Conservation (phyloP, 192 early-diverging fungal species). For the Umbelopsis ramanniana region DNA sequence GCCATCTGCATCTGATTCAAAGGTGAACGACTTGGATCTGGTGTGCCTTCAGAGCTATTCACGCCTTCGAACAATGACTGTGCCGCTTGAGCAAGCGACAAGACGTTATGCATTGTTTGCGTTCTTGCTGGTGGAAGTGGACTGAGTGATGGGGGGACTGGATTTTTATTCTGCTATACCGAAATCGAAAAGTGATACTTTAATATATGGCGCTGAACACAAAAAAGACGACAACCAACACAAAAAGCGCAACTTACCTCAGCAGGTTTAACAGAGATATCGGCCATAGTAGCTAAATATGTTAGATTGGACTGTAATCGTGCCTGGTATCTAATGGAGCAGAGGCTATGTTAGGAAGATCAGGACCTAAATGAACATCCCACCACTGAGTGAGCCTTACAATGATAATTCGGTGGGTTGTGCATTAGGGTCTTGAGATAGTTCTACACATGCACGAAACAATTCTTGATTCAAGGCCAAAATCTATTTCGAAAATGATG, state of each 20-base stretch:
- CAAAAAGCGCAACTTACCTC: constrained; percentile 32
- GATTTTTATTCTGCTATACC: constrained; percentile 28
- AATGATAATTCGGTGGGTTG: constrained; percentile 30
- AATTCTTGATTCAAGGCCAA: constrained; percentile 42
- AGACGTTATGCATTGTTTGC: constrained; percentile 26
- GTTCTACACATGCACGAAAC: constrained; percentile 37
- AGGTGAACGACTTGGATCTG: constrained; percentile 12
- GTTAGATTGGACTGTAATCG: constrained; percentile 43
- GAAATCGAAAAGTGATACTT: background rate
- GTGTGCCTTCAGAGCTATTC: background rate
- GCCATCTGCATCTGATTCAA: constrained; percentile 15
- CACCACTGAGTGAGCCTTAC: constrained; percentile 5
- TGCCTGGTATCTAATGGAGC: constrained; percentile 31
- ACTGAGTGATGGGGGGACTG: constrained; percentile 35
- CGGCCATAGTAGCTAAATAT: constrained; percentile 43
- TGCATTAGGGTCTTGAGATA: constrained; percentile 11
- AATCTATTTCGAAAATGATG: constrained; percentile 13
- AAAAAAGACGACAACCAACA: background rate
- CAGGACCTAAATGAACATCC: too few species aligned
- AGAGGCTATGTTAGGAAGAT: background rate
- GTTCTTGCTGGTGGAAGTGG: constrained; percentile 35
- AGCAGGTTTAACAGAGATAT: constrained; percentile 35
- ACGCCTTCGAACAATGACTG: constrained; percentile 28
- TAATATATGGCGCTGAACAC: too few species aligned
- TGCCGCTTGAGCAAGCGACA: constrained; percentile 25